Evolutionary conservation across 805 yeast species (phyloP).

Genomic region (Ogataea pini): DNA sequence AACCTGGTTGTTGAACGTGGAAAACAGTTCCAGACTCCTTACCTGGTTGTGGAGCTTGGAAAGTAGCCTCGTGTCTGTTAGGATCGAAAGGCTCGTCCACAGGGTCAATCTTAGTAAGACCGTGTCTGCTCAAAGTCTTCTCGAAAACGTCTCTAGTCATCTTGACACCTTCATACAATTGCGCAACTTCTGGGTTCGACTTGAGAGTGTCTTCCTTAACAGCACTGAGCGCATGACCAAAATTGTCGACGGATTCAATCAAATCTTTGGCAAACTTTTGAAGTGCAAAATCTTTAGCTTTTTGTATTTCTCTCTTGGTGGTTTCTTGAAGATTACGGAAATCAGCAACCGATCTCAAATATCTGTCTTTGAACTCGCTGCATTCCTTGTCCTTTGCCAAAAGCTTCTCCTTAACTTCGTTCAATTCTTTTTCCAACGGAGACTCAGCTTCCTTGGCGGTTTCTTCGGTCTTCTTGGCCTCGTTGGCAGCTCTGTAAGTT

Average conservation of each 20-base stretch:
- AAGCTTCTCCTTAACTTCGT: constrained; percentile 52
- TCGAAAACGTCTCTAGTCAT: constrained; percentile 88
- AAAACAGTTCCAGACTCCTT: constrained; percentile 91
- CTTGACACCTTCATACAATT: constrained; percentile 82
- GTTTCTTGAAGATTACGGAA: constrained; percentile 91
- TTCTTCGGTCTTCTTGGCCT: constrained; percentile 27
- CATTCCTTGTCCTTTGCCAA: constrained; percentile 67
- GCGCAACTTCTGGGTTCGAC: constrained; percentile 63
- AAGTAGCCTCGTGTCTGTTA: constrained; percentile 88
- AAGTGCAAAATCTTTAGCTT: constrained; percentile 86
- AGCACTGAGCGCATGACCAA: constrained; percentile 78
- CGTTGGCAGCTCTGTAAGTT: constrained; percentile 31
- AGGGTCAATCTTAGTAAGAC: constrained; percentile 79
- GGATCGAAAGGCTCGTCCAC: constrained; percentile 87
- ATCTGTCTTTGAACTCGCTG: constrained; percentile 80
- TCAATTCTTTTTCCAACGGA: constrained; percentile 34
- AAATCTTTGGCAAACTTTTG: constrained; percentile 91
- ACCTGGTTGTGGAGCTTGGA: constrained; percentile 81
- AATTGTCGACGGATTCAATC: constrained; percentile 86
- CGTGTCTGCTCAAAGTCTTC: constrained; percentile 79
- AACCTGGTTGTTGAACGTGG: constrained; percentile 91
- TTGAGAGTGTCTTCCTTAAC: constrained; percentile 64
- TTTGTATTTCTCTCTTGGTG: constrained; percentile 81
- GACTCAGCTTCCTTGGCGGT: constrained; percentile 16
- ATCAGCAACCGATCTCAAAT: constrained; percentile 84